Evolutionary conservation across 2,329 filamentous ascomycete genomes (phyloP).

Genomic region (Coniochaeta pulveracea): DNA sequence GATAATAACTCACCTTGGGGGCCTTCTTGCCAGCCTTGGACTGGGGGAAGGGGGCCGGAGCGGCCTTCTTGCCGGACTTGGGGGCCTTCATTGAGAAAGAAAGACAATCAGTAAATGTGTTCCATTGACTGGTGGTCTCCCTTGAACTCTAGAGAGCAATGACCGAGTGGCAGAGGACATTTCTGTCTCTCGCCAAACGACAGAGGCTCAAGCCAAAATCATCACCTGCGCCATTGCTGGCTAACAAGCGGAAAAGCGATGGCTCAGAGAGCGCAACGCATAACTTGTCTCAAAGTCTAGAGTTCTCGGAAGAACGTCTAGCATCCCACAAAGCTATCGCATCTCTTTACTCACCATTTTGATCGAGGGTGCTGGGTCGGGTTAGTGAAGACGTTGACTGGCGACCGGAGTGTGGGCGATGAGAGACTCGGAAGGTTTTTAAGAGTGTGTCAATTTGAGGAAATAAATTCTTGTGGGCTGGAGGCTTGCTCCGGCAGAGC

Average conservation of each 20-base stretch:
- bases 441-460: no score
- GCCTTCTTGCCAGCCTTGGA: constrained; percentile 93
- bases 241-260: constrained; percentile 27
- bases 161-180: constrained; percentile 31
- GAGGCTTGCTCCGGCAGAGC: neutral
- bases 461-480: no score
- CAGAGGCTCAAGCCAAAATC: constrained; percentile 52
- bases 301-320: constrained; percentile 11
- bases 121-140: constrained; percentile 64
- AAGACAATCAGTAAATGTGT: constrained; percentile 86
- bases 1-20: constrained; percentile 66
- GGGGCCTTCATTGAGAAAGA: constrained; percentile 99
- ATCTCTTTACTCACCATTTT: constrained; percentile 50
- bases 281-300: constrained; percentile 3
- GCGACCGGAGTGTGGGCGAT: constrained; percentile 16
- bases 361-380: constrained; percentile 38
- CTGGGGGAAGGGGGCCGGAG: constrained; percentile 91
- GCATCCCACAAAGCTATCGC: constrained; percentile 10
- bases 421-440: no score
- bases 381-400: constrained; percentile 31
- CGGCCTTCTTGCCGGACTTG: constrained; percentile 96
- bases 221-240: constrained; percentile 37
- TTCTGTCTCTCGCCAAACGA: constrained; percentile 30
- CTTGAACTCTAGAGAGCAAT: constrained; percentile 91
- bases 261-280: constrained; percentile 16